Evolutionary conservation across 2,329 filamentous ascomycete species (phyloP), one percentile per base, ranked within the genome.

Genomic region (Fusarium fracticaudum): DNA sequence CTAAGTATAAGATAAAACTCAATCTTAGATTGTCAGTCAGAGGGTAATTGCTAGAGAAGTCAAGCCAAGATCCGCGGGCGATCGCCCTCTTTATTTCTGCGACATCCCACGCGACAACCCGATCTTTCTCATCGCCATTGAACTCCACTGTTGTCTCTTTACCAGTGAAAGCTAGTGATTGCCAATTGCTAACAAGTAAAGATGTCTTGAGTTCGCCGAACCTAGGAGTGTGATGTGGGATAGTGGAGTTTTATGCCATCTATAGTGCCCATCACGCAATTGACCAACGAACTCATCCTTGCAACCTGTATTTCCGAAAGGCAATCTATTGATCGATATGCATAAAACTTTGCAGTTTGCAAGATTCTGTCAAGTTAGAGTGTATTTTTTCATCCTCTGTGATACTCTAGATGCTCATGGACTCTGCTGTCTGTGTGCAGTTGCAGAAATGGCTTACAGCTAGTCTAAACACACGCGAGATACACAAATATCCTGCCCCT

Each of bases 191-290:
- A 12, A 22, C 44, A 37, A 29, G 13, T 37, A 31, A 29, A 37
- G n/a, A 37, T 17, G 26, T 38, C 31, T 22, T 20, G 41, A 24
- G 24, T 33, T 40, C 29, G 33, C 40, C 35, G 26, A 35, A 45
- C 20, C 24, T 8, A 17, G 43, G 38, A 29, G 33, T 43, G 38
- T 18, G 38, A 48, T 45, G 37, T 67, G 55, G 51, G 64, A 55
- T 45, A 62, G 50, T 69, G 50, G 67, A 59, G 64, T 44, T 61
- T 44, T 58, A 64, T 69, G 67, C 58, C 67, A 69, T 69, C 65
- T 40, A 43, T 55, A 50, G 43, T 53, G 18, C 9, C 38, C 61
- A 67, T 69, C 65, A 69, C 65, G 67, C 67, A 69, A 69, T 69
- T 60, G 67, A 69, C 67, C 31, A 63, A 37, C 41, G 37, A 18